phyloP scores from a whole-genome alignment of 73 alveolate species.

The Uronychia binucleata region DNA sequence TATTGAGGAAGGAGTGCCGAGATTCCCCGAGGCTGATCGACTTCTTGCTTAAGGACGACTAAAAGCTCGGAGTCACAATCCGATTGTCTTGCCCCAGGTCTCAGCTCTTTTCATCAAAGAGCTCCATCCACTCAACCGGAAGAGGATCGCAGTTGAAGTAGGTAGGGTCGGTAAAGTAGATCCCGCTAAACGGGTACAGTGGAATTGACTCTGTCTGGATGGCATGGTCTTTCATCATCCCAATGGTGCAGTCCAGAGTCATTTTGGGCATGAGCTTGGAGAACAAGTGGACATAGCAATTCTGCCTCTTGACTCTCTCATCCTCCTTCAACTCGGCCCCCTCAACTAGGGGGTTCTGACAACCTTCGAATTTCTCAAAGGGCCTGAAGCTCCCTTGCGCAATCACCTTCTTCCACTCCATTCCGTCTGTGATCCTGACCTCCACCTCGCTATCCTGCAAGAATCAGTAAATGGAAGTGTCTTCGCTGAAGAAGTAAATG shows the following conservation, averaged over 20 bases:
- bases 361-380: conserved; percentile 13
- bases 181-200: conserved; percentile 25
- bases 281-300: conserved; percentile 1
- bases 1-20: not conserved
- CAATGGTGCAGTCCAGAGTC: conserved; percentile 4
- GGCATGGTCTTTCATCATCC: conserved; percentile 38
- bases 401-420: conserved; percentile 67
- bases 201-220: conserved; percentile 40
- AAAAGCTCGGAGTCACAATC: not conserved
- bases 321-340: not conserved
- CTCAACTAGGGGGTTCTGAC: not conserved
- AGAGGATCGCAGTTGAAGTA: conserved; percentile 52
- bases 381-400: conserved; percentile 43
- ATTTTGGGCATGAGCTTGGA: not conserved
- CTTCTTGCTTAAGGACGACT: not conserved
- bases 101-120: not conserved
- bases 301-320: conserved; percentile 8
- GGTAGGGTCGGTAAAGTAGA: conserved; percentile 43
- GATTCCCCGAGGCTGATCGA: not conserved
- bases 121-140: conserved; percentile 58
- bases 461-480: conserved; percentile 46
- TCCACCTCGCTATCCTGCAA: conserved; percentile 70
- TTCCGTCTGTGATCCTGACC: conserved; percentile 75
- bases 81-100: not conserved
- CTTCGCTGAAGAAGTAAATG: conserved; percentile 73